Evolutionary conservation across 352 stramenopile species (phyloP).

Genomic region (Elongisporangium undulatum): DNA sequence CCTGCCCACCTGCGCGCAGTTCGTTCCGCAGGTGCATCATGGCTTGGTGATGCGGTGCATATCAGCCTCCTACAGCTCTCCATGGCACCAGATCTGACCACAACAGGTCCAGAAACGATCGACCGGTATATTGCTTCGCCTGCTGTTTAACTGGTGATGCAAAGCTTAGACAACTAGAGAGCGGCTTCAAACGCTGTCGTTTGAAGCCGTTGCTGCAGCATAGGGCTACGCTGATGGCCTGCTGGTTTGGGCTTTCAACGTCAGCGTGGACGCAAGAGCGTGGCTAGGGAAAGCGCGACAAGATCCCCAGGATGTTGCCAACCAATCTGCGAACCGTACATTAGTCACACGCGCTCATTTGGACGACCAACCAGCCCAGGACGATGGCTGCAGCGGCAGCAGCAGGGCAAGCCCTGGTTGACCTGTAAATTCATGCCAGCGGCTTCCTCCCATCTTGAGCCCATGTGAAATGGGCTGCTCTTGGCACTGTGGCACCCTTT

Average conservation of each 20-base stretch:
- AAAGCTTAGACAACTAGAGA: too few relatives aligned
- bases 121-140: not conserved
- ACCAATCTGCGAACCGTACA: not conserved
- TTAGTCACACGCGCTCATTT: not conserved
- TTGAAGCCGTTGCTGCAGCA: not conserved
- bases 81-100: not conserved
- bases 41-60: not conserved
- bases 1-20: not conserved
- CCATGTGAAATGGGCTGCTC: too few relatives aligned
- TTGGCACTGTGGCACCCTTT: too few relatives aligned
- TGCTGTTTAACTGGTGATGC: not conserved
- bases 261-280: not conserved
- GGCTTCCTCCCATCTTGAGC: not conserved
- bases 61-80: not conserved
- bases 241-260: not conserved
- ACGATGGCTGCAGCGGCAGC: not conserved
- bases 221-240: not conserved
- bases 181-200: too few relatives aligned
- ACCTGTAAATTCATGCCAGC: not conserved
- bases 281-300: not conserved
- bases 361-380: not conserved
- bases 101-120: not conserved
- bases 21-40: not conserved
- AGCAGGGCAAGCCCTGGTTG: not conserved
- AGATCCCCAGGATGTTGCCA: not conserved